These are phyloP conservation scores for Magnusiomyces tetraspermus DNA, from an alignment of 1,139 yeast genomes.

Conservation along the genomic window DNA sequence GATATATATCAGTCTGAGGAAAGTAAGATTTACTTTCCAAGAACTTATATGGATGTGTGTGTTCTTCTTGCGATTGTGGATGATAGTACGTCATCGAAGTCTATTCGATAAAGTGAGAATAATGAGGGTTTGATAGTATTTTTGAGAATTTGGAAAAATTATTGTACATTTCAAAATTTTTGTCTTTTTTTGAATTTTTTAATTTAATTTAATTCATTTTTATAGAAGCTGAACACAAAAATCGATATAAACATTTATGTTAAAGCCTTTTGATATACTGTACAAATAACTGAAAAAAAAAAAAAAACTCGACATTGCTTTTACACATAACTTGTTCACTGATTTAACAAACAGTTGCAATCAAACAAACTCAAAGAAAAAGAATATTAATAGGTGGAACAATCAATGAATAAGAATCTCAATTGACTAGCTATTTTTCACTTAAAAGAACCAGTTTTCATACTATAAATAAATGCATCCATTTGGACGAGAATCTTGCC, in stretches of 20 bases:
- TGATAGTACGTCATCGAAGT: conserved; percentile 9
- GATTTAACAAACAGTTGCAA: no score
- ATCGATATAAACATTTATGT: not conserved
- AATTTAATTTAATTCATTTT: not conserved
- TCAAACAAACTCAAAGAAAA: no score
- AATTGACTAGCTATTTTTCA: no score
- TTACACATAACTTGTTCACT: no score
- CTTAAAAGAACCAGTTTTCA: no score
- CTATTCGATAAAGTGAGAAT: conserved; percentile 4
- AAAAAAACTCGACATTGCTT: no score
- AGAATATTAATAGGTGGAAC: no score
- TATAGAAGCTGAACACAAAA: not conserved
- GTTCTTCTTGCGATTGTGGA: conserved; percentile 13
- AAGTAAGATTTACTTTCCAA: conserved; percentile 15
- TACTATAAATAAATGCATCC: no score
- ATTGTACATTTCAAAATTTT: not conserved
- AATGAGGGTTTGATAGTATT: not conserved
- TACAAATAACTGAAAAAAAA: no score
- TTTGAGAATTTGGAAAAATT: not conserved
- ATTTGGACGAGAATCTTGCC: no score
- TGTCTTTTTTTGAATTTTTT: not conserved
- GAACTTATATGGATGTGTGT: conserved; percentile 14
- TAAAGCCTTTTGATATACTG: not conserved
- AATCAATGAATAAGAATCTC: no score
- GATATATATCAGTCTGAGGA: conserved; percentile 17